A percentile compares a stretch with the other conserved stretches of the same genome.
phyloP scores from a whole-genome alignment of 1,284 basidiomycete species.

The Microbotryum silenes-acaulis region DNA sequence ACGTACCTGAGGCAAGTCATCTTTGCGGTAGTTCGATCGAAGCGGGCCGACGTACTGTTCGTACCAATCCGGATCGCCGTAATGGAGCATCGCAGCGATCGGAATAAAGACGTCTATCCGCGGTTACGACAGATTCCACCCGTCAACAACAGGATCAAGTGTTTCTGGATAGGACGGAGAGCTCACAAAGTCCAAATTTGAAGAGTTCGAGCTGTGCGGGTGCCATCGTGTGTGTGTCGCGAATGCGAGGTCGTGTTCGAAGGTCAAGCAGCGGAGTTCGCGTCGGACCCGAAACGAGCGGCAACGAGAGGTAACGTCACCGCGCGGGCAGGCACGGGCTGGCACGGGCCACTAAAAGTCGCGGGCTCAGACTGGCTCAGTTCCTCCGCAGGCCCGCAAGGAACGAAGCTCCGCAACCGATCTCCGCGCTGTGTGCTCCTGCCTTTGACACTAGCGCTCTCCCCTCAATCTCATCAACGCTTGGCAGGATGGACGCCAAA shows the following conservation, averaged over 20 bases:
- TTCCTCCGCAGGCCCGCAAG: no score
- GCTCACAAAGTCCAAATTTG: conserved; percentile 31
- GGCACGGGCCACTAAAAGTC: no score
- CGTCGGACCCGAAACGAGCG: no score
- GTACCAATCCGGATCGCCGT: conserved; percentile 41
- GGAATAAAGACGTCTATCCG: conserved; percentile 40
- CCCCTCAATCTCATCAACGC: neutral
- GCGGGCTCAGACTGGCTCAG: no score
- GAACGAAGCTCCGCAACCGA: no score
- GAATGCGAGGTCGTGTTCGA: no score
- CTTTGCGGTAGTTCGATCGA: conserved; percentile 14
- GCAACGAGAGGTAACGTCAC: no score
- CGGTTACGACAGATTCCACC: neutral
- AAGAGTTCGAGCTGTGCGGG: conserved; percentile 30
- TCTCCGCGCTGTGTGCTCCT: no score
- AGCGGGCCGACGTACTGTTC: conserved; percentile 37
- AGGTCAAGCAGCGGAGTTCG: no score
- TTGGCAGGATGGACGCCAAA: neutral
- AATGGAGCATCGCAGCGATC: conserved; percentile 42
- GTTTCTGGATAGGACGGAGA: neutral
- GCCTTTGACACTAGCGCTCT: no score
- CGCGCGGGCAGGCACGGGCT: no score
- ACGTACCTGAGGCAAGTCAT: conserved; percentile 25
- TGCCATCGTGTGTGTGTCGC: conserved; percentile 10
- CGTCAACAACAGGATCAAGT: neutral